Base-by-base conservation (phyloP, 805 yeast species). In the Maudiozyma serrabonitensis region DNA sequence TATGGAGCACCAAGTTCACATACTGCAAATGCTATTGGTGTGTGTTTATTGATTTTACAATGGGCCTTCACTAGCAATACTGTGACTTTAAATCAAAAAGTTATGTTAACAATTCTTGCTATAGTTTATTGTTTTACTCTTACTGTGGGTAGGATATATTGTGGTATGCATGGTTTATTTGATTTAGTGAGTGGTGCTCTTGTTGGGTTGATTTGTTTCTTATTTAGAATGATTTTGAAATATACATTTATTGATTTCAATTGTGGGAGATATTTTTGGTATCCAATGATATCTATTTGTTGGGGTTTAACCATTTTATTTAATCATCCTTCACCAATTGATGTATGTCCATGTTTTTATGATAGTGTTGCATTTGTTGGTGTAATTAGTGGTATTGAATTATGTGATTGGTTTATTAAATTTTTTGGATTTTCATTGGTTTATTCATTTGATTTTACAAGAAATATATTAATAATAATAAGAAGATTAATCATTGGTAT, bases 1-100 rank as follows among this genome's bases (percentile, higher is more conserved):
- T 91, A 91, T 65, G 99, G 99, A 3, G 88, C 90, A 58, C 99
- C 98, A 0, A 80, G 89, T 40, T 83, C 95, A 3, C 99, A 91
- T 65, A 76, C 91, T n/a, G 95, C 97, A 34, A 93, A 91, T 66
- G 96, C 97, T 5, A 81, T 95, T 0, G 84, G 87, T 0, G 95
- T 87, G 3, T 78, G 87, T 0, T 58, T 87, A 26, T 68, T 83
- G 26, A 51, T 80, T 31, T 58, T 63, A 4, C 26, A 21, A 19
- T 19, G 26, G 23, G 42, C 42, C 12, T 39, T 39, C 42, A 23
- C 42, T 19, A 39, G 42, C 16, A 8, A 9, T 18, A 18, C 26
- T 3, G 42, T 39, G 15, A 39, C 15, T 3, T 39, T 11, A 15
- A 21, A 12, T 9, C 21, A 18, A 23, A 19, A 39, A 13, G 11